phyloP scores from a whole-genome alignment of 1,284 basidiomycete genomes.

The Mycena citricolor region DNA sequence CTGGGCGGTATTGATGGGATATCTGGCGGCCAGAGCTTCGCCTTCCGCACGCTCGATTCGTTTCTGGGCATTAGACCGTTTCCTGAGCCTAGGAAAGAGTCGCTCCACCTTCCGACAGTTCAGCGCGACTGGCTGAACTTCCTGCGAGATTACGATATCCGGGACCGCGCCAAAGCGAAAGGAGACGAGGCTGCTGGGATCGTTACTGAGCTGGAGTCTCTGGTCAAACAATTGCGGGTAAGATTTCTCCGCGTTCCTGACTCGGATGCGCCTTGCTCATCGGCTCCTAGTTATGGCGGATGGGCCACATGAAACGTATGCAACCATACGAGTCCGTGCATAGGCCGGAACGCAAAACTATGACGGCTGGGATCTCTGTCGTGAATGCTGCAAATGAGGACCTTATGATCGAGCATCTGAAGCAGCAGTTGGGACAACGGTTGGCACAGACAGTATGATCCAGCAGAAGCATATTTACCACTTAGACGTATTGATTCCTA shows the following conservation, averaged over 20 bases:
- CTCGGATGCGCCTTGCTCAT: background rate
- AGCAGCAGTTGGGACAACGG: constrained; percentile 10
- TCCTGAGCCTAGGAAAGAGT: constrained; percentile 15
- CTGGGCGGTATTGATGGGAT: constrained; percentile 20
- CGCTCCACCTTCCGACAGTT: constrained; percentile 17
- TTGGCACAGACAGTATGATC: constrained; percentile 13
- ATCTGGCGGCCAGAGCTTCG: constrained; percentile 19
- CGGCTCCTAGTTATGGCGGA: constrained; percentile 17
- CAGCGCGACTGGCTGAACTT: constrained; percentile 20
- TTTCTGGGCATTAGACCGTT: constrained; percentile 22
- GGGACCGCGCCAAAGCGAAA: constrained; percentile 6
- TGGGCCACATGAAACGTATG: constrained; percentile 23
- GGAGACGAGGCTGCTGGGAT: constrained; percentile 8
- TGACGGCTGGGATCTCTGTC: constrained; percentile 22
- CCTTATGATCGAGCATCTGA: constrained; percentile 19
- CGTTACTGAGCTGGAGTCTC: constrained; percentile 12
- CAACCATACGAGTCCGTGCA: constrained; percentile 15
- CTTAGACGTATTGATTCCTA: too few relatives aligned
- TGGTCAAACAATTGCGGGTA: constrained; percentile 22
- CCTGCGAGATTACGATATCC: constrained; percentile 20
- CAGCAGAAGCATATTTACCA: too few relatives aligned
- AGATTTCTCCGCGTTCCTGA: background rate
- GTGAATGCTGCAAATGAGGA: constrained; percentile 13
- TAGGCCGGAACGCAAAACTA: constrained; percentile 18
- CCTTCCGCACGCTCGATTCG: constrained; percentile 19